phyloP scores from a whole-genome alignment of 2,329 filamentous ascomycete species.

The Pestalotiopsis sp. region DNA sequence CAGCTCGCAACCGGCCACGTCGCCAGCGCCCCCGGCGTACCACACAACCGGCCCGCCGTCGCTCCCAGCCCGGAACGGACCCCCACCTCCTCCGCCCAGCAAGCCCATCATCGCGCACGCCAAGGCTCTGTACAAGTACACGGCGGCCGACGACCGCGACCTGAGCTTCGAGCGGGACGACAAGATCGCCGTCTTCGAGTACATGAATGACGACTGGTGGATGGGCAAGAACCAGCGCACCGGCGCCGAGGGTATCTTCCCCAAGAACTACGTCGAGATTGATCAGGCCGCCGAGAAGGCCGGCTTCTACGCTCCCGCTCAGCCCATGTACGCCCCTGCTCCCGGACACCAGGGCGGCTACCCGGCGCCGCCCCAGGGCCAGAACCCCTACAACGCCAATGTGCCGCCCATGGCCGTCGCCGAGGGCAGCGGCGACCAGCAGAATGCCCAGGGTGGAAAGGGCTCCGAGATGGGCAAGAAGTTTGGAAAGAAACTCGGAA shows the following conservation, averaged over 20 bases:
- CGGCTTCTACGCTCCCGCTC: constrained; percentile 28
- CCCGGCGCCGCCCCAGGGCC: constrained; percentile 44
- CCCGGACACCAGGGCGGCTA: constrained; percentile 32
- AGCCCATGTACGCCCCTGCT: constrained; percentile 26
- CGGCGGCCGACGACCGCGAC: constrained; percentile 78
- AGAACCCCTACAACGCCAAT: constrained; percentile 68
- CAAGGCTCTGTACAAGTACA: constrained; percentile 83
- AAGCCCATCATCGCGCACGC: constrained; percentile 72
- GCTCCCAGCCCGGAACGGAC: constrained; percentile 35
- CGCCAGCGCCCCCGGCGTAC: constrained; percentile 55
- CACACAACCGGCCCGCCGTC: constrained; percentile 44
- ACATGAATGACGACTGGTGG: constrained; percentile 99
- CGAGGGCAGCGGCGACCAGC: constrained; percentile 52
- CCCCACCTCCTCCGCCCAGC: constrained; percentile 43
- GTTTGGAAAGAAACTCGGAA: constrained; percentile 91
- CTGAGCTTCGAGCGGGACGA: constrained; percentile 82
- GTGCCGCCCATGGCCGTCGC: constrained; percentile 77
- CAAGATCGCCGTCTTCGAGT: constrained; percentile 77
- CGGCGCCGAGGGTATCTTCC: constrained; percentile 89
- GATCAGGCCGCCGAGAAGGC: constrained; percentile 61
- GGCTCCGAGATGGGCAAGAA: constrained; percentile 83
- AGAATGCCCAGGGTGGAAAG: constrained; percentile 60
- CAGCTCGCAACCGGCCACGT: constrained; percentile 31
- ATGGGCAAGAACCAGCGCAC: constrained; percentile 85
- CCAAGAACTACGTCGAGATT: constrained; percentile 82